phyloP scores from a whole-genome alignment of 495 filamentous ascomycete genomes.

The Emericellopsis terricola region DNA sequence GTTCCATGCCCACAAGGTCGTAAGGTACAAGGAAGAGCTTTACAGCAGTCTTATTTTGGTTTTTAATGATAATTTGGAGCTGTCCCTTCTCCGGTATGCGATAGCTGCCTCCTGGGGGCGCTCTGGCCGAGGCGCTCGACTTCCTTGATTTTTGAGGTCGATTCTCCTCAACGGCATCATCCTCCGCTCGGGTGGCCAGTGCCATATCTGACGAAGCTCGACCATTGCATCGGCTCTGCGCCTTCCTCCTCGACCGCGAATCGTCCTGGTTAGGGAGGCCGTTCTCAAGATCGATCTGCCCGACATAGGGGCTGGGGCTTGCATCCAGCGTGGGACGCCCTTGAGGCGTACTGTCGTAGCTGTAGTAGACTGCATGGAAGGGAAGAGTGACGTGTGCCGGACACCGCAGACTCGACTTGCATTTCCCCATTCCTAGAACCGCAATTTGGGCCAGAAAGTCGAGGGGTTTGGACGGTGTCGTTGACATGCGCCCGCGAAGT shows the following conservation, averaged over 20 bases:
- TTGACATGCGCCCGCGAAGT: slow-evolving; percentile 88
- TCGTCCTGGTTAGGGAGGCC: slow-evolving; percentile 34
- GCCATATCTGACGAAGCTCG: slow-evolving; percentile 21
- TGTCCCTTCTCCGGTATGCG: slow-evolving; percentile 91
- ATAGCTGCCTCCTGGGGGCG: slow-evolving; percentile 72
- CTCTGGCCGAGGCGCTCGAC: slow-evolving; percentile 52
- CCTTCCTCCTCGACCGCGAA: slow-evolving; percentile 25
- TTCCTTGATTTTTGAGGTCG: no score
- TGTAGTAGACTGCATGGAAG: slow-evolving; percentile 95
- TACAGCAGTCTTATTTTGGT: slow-evolving; percentile 89
- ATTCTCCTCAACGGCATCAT: no score
- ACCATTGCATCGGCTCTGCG: slow-evolving; percentile 15
- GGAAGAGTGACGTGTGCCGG: slow-evolving; percentile 83
- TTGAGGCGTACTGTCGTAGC: slow-evolving; percentile 49
- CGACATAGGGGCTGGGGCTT: slow-evolving; percentile 90
- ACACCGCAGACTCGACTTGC: slow-evolving; percentile 70
- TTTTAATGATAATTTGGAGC: slow-evolving; percentile 93
- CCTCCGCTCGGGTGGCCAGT: no score
- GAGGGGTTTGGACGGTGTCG: slow-evolving; percentile 80
- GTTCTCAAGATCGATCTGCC: slow-evolving; percentile 81
- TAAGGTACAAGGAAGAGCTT: slow-evolving; percentile 94
- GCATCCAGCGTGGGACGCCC: slow-evolving; percentile 48
- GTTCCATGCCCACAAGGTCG: slow-evolving; percentile 87
- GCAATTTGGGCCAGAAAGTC: slow-evolving; percentile 94
- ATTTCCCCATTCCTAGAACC: slow-evolving; percentile 77